Base-by-base conservation (phyloP, 1,284 basidiomycete species). In the Chalciporus sp. region DNA sequence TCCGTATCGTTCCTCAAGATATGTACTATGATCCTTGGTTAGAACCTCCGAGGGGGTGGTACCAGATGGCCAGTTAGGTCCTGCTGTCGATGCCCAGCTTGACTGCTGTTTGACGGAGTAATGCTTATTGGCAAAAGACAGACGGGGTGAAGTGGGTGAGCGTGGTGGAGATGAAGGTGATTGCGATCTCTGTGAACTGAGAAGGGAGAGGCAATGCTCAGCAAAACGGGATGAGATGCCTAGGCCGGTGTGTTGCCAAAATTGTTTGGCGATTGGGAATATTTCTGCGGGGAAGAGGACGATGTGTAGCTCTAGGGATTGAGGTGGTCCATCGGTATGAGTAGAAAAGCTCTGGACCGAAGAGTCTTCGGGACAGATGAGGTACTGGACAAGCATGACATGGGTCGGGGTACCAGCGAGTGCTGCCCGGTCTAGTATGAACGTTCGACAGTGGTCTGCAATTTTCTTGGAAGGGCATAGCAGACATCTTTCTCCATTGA, bases 171-270 rank as follows among this genome's bases (percentile, higher is more conserved):
- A 54, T 33, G 46, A 12, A 23, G 43, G 42, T n/a, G 58, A 56
- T n/a, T 52, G 56, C 19, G 59, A 56, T 20, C 60, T 58, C 27
- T 61, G 63, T 11, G 66, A 56, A 23, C 78, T 75, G 7, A 94
- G 76, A 63, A 92, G 76, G 19, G 82, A 76, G 26, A 98, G 79
- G 62, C 90, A 94, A 48, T 85, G 78, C 53, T 96, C 94, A 1
- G 95, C 95, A 33, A 90, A 74, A 19, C 96, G 86, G 58, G 92
- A 95, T 1, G 90, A 93, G 48, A 99, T 88, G 0, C 95, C 95
- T 58, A 91, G 77, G 0, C 96, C 96, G 0, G 91, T 88, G 67
- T 98, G 95, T 65, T 98, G 95, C 95, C 96, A 98, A 71, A 95
- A 98, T 67, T 93, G 83, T 72, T 94, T 98, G 12, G 92, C 94